Evolutionary conservation across 306 rosid species (phyloP).

Genomic region (Dryas drummondii): DNA sequence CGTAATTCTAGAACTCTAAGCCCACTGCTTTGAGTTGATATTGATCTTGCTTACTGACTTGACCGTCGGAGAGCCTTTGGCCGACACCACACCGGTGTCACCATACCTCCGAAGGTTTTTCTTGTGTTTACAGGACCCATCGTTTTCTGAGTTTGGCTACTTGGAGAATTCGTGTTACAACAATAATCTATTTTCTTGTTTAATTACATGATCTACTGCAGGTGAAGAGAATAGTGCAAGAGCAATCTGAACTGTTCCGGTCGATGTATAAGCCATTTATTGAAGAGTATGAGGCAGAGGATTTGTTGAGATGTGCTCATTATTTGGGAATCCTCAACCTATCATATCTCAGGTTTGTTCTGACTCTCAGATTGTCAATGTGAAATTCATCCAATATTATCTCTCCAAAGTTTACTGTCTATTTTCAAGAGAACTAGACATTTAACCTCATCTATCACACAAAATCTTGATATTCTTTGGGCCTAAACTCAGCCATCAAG

Average conservation of each 20-base stretch:
- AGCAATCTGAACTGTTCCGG: slow-evolving; percentile 70
- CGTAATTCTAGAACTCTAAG: too few relatives aligned
- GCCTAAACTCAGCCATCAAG: not conserved
- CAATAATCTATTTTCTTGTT: not conserved
- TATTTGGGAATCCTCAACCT: slow-evolving; percentile 35
- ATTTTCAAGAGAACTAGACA: not conserved
- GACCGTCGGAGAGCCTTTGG: too few relatives aligned
- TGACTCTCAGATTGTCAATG: not conserved
- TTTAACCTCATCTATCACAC: not conserved
- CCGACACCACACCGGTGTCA: too few relatives aligned
- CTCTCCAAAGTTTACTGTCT: not conserved
- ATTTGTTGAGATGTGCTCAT: slow-evolving; percentile 53
- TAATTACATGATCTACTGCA: slow-evolving; percentile 29
- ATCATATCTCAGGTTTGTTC: slow-evolving; percentile 66
- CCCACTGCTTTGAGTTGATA: too few relatives aligned
- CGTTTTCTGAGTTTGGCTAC: too few relatives aligned
- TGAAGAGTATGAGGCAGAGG: slow-evolving; percentile 62
- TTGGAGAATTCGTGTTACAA: too few relatives aligned
- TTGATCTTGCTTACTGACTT: too few relatives aligned
- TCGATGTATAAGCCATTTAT: slow-evolving; percentile 76
- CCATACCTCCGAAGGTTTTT: too few relatives aligned
- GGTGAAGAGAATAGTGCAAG: slow-evolving; percentile 82
- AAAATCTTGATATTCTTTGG: not conserved
- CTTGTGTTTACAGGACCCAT: too few relatives aligned
- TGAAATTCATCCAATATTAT: not conserved